Percentiles rank a stretch among this genome's conserved stretches.
phyloP scores from a whole-genome alignment of 2,329 filamentous ascomycete species.

The Fonsecaea nubica region DNA sequence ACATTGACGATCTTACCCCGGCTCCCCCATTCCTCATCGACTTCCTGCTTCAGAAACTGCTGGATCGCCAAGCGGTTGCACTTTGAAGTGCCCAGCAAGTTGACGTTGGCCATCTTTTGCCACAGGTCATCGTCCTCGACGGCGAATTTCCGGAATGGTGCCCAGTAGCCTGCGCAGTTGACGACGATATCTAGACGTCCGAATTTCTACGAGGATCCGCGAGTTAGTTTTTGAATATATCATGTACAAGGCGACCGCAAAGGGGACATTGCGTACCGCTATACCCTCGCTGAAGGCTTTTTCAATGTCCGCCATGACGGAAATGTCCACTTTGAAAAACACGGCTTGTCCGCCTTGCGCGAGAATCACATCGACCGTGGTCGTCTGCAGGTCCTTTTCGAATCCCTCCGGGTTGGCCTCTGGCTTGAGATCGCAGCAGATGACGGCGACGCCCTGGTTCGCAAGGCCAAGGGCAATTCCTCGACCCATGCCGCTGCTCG shows the following conservation, averaged over 20 bases:
- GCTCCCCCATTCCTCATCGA: no score
- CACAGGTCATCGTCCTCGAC: slow-evolving; percentile 19
- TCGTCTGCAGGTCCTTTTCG: slow-evolving; percentile 16
- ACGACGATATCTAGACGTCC: slow-evolving; percentile 22
- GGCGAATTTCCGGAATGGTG: slow-evolving; percentile 20
- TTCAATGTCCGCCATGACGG: slow-evolving; percentile 7
- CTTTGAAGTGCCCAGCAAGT: slow-evolving; percentile 11
- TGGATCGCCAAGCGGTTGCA: no score
- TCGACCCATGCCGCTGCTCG: slow-evolving; percentile 81
- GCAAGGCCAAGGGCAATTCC: slow-evolving; percentile 82
- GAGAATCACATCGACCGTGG: slow-evolving; percentile 51
- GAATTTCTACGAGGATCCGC: background rate
- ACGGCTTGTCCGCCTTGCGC: slow-evolving; percentile 47
- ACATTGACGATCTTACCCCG: slow-evolving; percentile 52
- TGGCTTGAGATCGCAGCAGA: slow-evolving; percentile 33
- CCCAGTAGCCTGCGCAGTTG: slow-evolving; percentile 23
- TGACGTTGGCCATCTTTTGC: background rate
- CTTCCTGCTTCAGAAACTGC: no score
- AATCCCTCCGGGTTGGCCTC: slow-evolving; percentile 18
- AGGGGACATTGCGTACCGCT: background rate
- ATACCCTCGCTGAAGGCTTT: slow-evolving; percentile 2
- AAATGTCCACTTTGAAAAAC: slow-evolving; percentile 55
- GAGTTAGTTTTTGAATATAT: no score
- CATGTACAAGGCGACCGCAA: no score
- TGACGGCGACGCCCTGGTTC: slow-evolving; percentile 65